Evolutionary conservation across 2,329 filamentous ascomycete species (phyloP), one percentile per base, ranked within the genome.

Genomic region (Trichoderma guizhouense): DNA sequence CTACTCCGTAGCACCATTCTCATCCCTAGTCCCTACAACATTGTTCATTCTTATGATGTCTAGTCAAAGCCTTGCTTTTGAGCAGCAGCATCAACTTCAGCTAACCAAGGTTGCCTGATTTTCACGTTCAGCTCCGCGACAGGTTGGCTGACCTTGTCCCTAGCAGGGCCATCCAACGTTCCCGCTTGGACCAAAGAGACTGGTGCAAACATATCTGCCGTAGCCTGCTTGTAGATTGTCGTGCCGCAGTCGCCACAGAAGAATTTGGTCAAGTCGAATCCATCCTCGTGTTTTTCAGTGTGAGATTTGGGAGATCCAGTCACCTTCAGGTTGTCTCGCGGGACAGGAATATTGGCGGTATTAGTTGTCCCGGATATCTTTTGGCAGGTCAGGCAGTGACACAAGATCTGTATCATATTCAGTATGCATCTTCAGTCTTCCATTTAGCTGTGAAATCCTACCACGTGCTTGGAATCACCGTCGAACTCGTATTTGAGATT

Each of bases 61-160:
- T 32, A 71, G 15, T 39, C 63, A 62, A 71, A 71, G 15, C 55
- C 69, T 32, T 67, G 63, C 28, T 61, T 71, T 55, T 71, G 62
- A 15, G 32, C 63, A 18, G 57, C 62, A 7, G 39, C 18, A 14
- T n/a, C 39, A n/a, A 71, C 57, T 30, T 53, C 53, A 3, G 63
- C 7, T 5, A 71, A 30, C 69, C 69, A 71, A 36, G 63, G 14
- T 14, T 30, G 28, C 30, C 69, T 58, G 15, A 51, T 3, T 36
- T 30, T 67, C 24, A 71, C 69, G 21, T 71, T 66, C 28, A 71
- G n/a, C 28, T 71, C 69, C 30, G 55, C 21, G 3, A 30, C 32
- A 2, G 68, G 60, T 28, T 32, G 28, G 32, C 60, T 58, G 12
- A 71, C 21, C 32, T 71, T 57, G 18, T 26, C 60, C 47, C 58